Base-by-base conservation (phyloP, 2,329 filamentous ascomycete species). In the Ophiostoma pallidulum region DNA sequence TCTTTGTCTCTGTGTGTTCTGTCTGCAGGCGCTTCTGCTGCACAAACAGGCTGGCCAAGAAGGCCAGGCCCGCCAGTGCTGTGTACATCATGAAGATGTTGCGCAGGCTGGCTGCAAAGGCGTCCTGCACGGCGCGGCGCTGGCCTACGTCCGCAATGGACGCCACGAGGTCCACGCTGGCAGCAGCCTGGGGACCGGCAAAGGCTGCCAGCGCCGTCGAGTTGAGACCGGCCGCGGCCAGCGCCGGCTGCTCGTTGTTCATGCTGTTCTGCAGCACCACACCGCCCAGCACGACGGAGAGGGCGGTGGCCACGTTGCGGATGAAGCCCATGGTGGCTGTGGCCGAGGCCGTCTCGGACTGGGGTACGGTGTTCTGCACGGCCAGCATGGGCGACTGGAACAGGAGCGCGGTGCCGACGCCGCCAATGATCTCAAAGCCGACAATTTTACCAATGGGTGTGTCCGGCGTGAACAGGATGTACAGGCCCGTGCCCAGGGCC, bases 231-330 rank as follows among this genome's bases (percentile, higher is more conserved):
- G 51, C 51, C 2, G 39, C 68, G 55, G 78, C 74, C n/a, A 52
- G 50, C 40, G 20, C 16, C 12, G 40, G 20, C 40, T 52, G 50
- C 32, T 50, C 40, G 40, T 67, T 69, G 53, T 77, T 65, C 79
- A 88, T 86, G 50, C 74, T 67, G 60, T 90, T 89, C 64, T 87
- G 81, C 66, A 90, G 89, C 32, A 90, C 74, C 39, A 87, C 83
- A n/a, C 83, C 80, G 20, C 86, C 86, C 33, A 89, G 70, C 2
- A 87, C 83, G 45, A 88, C 74, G 0, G 79, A 80, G 18, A 82
- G 74, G 3, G 80, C 74, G 0, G 80, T 85, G 9, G 79, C 80
- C 3, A 89, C 66, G 55, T 73, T 72, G 22, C 76, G 68, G 29
- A 75, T 58, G 57, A 80, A 80, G 9, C 66, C 63, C 56, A 78